These are phyloP conservation scores for Hymenoscyphus scutula DNA, from an alignment of 2,329 filamentous ascomycete species.

Conservation along the genomic window DNA sequence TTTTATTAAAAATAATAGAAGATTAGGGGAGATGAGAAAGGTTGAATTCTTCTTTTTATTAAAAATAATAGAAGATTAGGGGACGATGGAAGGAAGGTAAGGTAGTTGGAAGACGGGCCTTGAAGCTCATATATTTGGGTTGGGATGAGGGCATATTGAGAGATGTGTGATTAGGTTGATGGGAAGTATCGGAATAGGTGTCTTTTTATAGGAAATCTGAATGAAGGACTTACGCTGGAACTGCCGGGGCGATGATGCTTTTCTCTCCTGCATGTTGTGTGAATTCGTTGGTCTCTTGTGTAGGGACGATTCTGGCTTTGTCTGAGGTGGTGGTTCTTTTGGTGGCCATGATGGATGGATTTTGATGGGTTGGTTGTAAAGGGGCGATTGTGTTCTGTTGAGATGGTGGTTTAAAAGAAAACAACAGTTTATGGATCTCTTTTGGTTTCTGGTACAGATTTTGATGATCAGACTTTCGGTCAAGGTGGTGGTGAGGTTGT, in stretches of 20 bases:
- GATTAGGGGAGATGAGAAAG: no score
- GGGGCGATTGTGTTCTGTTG: not conserved
- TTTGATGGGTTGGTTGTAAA: slow-evolving; percentile 1
- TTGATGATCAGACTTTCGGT: not conserved
- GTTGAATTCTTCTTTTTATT: no score
- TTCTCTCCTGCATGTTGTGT: slow-evolving; percentile 48
- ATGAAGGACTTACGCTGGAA: slow-evolving; percentile 64
- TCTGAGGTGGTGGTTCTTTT: slow-evolving; percentile 65
- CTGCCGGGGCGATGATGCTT: slow-evolving; percentile 77
- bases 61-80: no score
- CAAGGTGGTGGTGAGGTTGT: not conserved
- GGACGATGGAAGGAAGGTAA: no score
- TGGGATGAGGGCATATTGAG: slow-evolving; percentile 13
- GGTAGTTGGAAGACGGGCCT: no score
- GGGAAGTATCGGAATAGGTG: slow-evolving; percentile 3
- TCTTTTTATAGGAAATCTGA: not conserved
- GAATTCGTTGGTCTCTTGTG: slow-evolving; percentile 29
- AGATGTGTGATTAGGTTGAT: not conserved
- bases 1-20: no score
- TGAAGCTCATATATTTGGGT: slow-evolving; percentile 7
- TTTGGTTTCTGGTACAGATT: not conserved
- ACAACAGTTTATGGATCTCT: not conserved
- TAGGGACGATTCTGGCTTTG: slow-evolving; percentile 46
- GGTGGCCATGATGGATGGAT: slow-evolving; percentile 57
- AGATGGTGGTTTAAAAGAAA: not conserved